These are phyloP conservation scores for Erodium moschatum DNA, from an alignment of 441 rosid species.

Conservation along the genomic window DNA sequence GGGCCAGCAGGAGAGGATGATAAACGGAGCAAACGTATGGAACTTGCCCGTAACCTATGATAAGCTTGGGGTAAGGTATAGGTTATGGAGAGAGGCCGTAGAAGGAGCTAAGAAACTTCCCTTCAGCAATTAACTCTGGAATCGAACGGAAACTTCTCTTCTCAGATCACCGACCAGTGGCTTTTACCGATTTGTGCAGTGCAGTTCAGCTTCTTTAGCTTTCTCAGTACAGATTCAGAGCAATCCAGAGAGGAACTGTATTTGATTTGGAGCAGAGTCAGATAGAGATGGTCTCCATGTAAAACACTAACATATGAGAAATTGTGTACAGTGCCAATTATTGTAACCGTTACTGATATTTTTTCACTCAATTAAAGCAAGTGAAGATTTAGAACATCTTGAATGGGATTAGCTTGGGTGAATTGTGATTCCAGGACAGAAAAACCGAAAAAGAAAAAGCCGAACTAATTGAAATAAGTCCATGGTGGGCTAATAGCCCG, in stretches of 20 bases:
- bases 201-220: constrained; percentile 7
- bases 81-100: constrained; percentile 72
- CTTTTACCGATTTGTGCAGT: not conserved
- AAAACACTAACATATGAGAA: not conserved
- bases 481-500: too few relatives aligned
- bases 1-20: constrained; percentile 87
- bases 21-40: constrained; percentile 82
- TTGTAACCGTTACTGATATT: not conserved
- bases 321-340: not conserved
- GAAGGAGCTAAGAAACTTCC: constrained; percentile 37
- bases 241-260: not conserved
- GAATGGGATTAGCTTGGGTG: too few relatives aligned
- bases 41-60: constrained; percentile 77
- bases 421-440: too few relatives aligned
- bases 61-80: constrained; percentile 84
- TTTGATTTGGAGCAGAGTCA: too few relatives aligned
- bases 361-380: too few relatives aligned
- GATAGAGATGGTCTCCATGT: not conserved
- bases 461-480: too few relatives aligned
- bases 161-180: not conserved
- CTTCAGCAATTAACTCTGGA: not conserved
- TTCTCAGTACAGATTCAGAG: not conserved
- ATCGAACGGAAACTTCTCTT: not conserved
- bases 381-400: too few relatives aligned
- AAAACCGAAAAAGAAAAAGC: too few relatives aligned